Conservation (phyloP, 768 basidiomycete genomes). For the Amylocystis lapponica region DNA sequence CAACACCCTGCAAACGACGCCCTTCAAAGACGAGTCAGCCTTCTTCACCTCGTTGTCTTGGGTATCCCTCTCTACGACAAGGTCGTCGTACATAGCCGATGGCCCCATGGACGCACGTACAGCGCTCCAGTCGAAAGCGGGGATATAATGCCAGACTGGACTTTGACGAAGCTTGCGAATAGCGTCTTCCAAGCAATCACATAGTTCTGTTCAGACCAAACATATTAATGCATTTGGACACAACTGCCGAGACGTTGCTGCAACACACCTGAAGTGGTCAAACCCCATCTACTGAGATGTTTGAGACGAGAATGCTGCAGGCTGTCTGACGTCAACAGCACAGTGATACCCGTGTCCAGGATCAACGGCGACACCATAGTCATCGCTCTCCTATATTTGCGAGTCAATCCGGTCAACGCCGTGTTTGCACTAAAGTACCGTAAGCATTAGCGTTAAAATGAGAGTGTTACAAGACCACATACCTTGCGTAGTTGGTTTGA, state of each 20-base stretch:
- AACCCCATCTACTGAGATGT: slow-evolving; percentile 6
- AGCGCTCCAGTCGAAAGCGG: slow-evolving; percentile 27
- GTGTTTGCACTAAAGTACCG: slow-evolving; percentile 10
- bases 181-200: slow-evolving; percentile 28
- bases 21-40: no score
- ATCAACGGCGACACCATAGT: slow-evolving; percentile 6
- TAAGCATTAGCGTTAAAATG: not conserved
- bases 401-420: slow-evolving; percentile 3
- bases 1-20: slow-evolving; percentile 18
- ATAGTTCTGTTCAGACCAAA: slow-evolving; percentile 16
- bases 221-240: not conserved
- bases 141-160: slow-evolving; percentile 24
- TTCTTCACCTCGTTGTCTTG: not conserved
- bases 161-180: slow-evolving; percentile 22
- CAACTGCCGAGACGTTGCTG: no score
- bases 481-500: slow-evolving; percentile 15
- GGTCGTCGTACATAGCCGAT: slow-evolving; percentile 16
- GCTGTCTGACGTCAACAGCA: not conserved
- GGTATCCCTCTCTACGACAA: slow-evolving; percentile 5
- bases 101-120: slow-evolving; percentile 20
- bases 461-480: not conserved
- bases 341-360: not conserved
- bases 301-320: not conserved
- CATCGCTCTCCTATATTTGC: slow-evolving; percentile 3
- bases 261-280: slow-evolving; percentile 8